Evolutionary conservation across 495 filamentous ascomycete genomes (phyloP), one percentile per base, ranked within the genome.

Genomic region (Hypoxylon lenormandii): DNA sequence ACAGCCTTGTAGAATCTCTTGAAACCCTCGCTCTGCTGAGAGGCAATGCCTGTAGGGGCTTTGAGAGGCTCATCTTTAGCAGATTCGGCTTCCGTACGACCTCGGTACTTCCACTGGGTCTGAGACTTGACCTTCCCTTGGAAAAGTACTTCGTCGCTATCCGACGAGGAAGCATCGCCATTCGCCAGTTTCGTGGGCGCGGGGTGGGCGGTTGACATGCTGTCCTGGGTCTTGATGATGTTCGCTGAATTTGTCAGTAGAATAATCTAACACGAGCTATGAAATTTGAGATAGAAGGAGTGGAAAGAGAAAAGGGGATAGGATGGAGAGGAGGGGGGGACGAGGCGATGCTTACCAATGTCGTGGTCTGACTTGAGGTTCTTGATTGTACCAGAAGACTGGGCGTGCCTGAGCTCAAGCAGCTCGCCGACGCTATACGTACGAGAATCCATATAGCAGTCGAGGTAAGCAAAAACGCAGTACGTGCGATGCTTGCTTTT

Each of bases 1-100:
- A 87, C 84, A 5, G 80, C 85, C 59, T 83, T 81, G 74, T 81
- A 86, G 70, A 87, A 87, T 42, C 79, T 77, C 72, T 83, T 80
- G 65, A 87, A 87, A 22, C 84, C 84, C 68, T 85, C 84, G 6
- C 74, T 78, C 50, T 80, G 74, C 70, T 87, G 85, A 7, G 82
- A 78, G 1, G 69, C 70, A 21, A 77, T 60, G 12, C 77, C 82
- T 33, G 76, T 72, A 7, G 85, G 84, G 1, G 83, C 83, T 15
- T 78, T 62, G 56, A 83, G 70, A 4, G 85, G 84, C 51, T 85
- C 77, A 2, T 46, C 48, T 5, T 71, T 54, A 6, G 66, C 52
- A 11, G 67, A 48, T 48, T 83, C 80, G 0, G 77, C 74, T 5
- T 73, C 79, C 22, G 70, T 75, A 21, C 82, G 75, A 23, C 81